These are phyloP conservation scores for Suillus brevipes DNA, from an alignment of 768 basidiomycete genomes.

Conservation along the genomic window DNA sequence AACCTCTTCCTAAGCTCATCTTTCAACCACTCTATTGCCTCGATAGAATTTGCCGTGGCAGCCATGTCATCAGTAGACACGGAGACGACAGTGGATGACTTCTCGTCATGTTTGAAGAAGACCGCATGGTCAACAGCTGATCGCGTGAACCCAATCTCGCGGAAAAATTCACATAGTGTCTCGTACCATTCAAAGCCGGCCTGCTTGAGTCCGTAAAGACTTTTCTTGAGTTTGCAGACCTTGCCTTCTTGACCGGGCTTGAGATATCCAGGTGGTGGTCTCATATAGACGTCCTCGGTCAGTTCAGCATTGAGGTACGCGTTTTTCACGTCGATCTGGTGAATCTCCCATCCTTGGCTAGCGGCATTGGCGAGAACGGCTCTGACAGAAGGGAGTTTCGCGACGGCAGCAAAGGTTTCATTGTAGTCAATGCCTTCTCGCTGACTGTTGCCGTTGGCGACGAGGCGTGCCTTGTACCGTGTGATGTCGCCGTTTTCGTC, in stretches of 20 bases:
- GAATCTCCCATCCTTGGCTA: too few relatives aligned
- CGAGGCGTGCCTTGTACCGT: conserved; percentile 16
- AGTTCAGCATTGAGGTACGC: too few relatives aligned
- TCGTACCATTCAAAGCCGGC: not conserved
- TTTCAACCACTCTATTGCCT: conserved; percentile 3
- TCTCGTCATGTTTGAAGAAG: conserved; percentile 7
- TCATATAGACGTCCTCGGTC: too few relatives aligned
- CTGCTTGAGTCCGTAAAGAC: conserved; percentile 35
- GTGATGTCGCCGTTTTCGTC: too few relatives aligned
- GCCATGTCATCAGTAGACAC: not conserved
- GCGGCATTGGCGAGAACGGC: conserved; percentile 6
- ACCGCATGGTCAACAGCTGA: conserved; percentile 7
- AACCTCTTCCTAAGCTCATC: conserved; percentile 26
- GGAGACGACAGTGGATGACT: conserved; percentile 1
- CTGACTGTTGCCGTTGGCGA: conserved; percentile 39
- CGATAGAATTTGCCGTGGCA: not conserved
- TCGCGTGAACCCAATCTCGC: conserved; percentile 5
- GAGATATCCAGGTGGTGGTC: too few relatives aligned
- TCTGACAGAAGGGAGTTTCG: conserved; percentile 10
- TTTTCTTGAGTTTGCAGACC: conserved; percentile 24
- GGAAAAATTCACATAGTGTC: not conserved
- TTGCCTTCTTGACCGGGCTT: too few relatives aligned
- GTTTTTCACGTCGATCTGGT: too few relatives aligned
- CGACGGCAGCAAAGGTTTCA: conserved; percentile 34
- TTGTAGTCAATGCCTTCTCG: conserved; percentile 33